Conservation (phyloP, 1,139 yeast genomes). For the Lodderomyces theae region DNA sequence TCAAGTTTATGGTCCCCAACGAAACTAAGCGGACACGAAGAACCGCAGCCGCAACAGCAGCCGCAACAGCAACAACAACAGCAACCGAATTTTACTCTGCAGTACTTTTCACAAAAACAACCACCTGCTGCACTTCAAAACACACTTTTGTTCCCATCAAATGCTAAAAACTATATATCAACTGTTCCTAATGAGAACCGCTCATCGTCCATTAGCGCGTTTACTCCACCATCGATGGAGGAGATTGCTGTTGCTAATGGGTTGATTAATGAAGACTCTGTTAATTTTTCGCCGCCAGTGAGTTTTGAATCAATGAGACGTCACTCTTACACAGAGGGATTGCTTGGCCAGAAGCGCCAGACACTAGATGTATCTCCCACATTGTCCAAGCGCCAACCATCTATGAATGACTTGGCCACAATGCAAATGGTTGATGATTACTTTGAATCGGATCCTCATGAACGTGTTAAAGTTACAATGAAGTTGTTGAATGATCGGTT, state of each 20-base stretch:
- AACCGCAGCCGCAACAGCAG: slow-evolving; percentile 3
- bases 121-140: not conserved
- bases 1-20: slow-evolving; percentile 7
- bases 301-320: slow-evolving; percentile 19
- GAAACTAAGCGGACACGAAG: slow-evolving; percentile 2
- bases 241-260: not conserved
- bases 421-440: slow-evolving; percentile 32
- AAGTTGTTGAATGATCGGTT: slow-evolving; percentile 24
- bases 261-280: not conserved
- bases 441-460: slow-evolving; percentile 40
- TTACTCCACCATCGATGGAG: slow-evolving; percentile 10
- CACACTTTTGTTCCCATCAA: not conserved
- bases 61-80: not conserved
- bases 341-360: slow-evolving; percentile 3
- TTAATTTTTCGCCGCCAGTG: slow-evolving; percentile 11
- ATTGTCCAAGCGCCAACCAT: slow-evolving; percentile 2
- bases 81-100: not conserved
- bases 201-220: slow-evolving; percentile 14
- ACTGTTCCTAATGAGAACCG: slow-evolving; percentile 5
- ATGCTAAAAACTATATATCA: not conserved
- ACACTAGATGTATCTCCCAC: not conserved
- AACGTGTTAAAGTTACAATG: slow-evolving; percentile 38
- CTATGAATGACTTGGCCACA: slow-evolving; percentile 11
- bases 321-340: slow-evolving; percentile 26
- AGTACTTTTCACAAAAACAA: slow-evolving; percentile 6